Evolutionary conservation across 2,329 filamentous ascomycete genomes (phyloP).

Genomic region (Aureobasidium sp.): DNA sequence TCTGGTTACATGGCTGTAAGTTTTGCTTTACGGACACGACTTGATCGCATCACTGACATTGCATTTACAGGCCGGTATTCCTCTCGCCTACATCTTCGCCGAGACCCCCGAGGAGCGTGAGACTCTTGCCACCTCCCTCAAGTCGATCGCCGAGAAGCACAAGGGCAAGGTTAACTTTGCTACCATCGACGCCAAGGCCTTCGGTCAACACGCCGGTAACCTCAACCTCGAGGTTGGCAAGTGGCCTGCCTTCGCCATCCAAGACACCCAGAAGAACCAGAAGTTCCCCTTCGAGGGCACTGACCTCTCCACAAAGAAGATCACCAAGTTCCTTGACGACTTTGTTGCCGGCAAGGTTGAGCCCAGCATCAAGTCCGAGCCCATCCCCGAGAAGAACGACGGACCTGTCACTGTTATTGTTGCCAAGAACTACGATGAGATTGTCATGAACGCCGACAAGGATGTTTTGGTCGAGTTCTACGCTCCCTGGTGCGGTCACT

Average conservation of each 20-base stretch:
- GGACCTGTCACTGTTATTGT: constrained; percentile 82
- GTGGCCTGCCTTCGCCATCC: constrained; percentile 97
- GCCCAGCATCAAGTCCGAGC: constrained; percentile 97
- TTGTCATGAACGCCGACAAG: constrained; percentile 90
- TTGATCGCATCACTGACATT: neutral
- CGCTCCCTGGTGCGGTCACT: constrained; percentile 74
- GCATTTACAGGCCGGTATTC: constrained; percentile 60
- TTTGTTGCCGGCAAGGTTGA: constrained; percentile 82
- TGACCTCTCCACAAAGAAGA: constrained; percentile 65
- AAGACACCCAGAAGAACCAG: constrained; percentile 89
- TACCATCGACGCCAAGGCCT: constrained; percentile 90
- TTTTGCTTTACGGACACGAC: constrained; percentile 16
- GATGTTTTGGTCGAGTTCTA: constrained; percentile 98
- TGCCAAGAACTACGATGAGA: constrained; percentile 84
- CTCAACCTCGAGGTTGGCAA: constrained; percentile 92
- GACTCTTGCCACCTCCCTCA: constrained; percentile 67
- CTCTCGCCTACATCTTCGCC: constrained; percentile 30
- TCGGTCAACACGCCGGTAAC: constrained; percentile 91
- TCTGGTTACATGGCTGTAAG: constrained; percentile 78
- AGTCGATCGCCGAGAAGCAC: constrained; percentile 81
- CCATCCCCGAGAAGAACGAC: constrained; percentile 87
- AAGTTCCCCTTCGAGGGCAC: constrained; percentile 77
- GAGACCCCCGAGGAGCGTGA: constrained; percentile 44
- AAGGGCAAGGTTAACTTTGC: constrained; percentile 96
- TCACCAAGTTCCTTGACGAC: constrained; percentile 77